Conservation (phyloP, 768 basidiomycete species). For the Tulasnella sp. region DNA sequence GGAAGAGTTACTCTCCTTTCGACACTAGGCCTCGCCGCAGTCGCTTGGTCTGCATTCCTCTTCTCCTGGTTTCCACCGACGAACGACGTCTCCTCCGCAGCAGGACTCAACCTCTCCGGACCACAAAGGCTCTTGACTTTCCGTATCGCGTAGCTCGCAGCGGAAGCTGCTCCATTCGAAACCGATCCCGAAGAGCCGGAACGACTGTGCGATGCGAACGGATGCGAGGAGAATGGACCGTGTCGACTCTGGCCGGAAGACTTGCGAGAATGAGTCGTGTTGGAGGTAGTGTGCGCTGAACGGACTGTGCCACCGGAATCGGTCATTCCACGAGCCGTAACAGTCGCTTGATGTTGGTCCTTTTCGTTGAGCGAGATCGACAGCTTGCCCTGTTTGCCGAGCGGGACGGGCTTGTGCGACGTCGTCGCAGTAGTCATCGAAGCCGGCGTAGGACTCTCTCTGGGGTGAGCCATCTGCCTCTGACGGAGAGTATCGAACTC, state of each 20-base stretch:
- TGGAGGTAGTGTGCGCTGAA: background rate
- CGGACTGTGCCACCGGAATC: constrained; percentile 1
- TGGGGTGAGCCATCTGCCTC: background rate
- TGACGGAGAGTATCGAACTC: background rate
- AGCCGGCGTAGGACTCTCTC: background rate
- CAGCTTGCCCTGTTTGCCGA: constrained; percentile 21
- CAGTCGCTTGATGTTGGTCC: background rate
- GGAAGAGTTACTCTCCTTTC: background rate
- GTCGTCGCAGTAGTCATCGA: background rate
- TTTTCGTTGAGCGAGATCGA: constrained; percentile 8
- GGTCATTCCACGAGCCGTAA: background rate
- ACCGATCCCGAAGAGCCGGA: background rate
- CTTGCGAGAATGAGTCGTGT: constrained; percentile 10
- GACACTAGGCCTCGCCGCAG: background rate
- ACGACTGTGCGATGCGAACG: constrained; percentile 12
- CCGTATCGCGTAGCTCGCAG: constrained; percentile 28
- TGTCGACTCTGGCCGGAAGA: constrained; percentile 1
- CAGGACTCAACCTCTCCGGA: constrained; percentile 26
- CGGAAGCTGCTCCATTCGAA: constrained; percentile 12
- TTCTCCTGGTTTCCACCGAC: constrained; percentile 12
- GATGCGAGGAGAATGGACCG: background rate
- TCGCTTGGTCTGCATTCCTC: background rate
- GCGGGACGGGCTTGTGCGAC: background rate
- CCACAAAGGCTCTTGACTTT: constrained; percentile 31
- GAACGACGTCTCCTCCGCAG: constrained; percentile 6